Conservation (phyloP, 1,284 basidiomycete species). For the Waitea zeae region DNA sequence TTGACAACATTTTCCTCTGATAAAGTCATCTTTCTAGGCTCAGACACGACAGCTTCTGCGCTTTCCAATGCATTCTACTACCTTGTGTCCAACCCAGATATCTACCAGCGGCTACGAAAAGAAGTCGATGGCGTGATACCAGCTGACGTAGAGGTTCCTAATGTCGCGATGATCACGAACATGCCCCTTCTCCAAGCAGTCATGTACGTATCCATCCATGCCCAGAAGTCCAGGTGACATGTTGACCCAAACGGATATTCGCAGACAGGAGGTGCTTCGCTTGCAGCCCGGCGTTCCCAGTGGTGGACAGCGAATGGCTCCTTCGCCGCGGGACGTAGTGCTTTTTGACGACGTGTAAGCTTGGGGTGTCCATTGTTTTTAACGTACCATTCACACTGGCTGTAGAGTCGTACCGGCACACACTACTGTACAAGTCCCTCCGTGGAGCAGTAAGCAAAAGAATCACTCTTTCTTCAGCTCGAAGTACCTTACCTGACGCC, state of each 20-base stretch:
- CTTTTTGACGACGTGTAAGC: conserved; percentile 9
- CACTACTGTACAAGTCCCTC: neutral
- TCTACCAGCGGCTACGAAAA: neutral
- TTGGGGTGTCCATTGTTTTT: no score
- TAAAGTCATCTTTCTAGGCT: no score
- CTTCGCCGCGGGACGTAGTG: conserved; percentile 8
- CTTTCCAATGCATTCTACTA: conserved; percentile 4
- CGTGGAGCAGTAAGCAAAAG: conserved; percentile 12
- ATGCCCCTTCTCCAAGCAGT: neutral
- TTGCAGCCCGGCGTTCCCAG: conserved; percentile 31
- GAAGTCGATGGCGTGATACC: conserved; percentile 5
- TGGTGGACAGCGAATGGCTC: conserved; percentile 28
- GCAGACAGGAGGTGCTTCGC: no score
- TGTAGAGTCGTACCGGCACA: neutral
- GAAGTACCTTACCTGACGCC: no score
- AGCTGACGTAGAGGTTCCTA: neutral
- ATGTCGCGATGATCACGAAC: neutral
- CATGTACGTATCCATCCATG: conserved; percentile 16
- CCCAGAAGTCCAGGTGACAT: no score
- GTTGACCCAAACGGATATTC: no score
- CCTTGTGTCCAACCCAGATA: conserved; percentile 5
- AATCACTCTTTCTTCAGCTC: no score
- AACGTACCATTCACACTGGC: no score
- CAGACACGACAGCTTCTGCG: conserved; percentile 13
- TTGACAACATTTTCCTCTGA: no score